phyloP scores from a whole-genome alignment of 225 moss, liverwort and hornwort species.

The Marchantia paleacea region DNA sequence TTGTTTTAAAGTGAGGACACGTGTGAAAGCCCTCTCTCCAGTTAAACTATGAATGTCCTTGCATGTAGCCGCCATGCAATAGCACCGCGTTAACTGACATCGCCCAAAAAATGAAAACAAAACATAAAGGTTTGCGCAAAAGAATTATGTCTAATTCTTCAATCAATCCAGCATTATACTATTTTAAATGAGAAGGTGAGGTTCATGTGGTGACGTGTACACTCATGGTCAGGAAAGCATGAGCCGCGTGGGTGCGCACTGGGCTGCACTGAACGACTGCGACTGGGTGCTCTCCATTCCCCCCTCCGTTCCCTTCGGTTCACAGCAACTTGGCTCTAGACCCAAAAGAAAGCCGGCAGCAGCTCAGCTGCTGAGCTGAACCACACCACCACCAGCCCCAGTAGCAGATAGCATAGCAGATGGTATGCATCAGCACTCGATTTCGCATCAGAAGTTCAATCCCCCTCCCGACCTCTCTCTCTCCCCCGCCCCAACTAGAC shows the following conservation, averaged over 20 bases:
- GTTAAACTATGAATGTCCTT: conserved; percentile 1
- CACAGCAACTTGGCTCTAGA: neutral
- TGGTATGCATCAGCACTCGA: neutral
- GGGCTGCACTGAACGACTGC: neutral
- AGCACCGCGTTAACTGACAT: conserved; percentile 11
- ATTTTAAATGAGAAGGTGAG: conserved; percentile 13
- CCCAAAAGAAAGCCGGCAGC: neutral
- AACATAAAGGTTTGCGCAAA: neutral
- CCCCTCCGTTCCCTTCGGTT: neutral
- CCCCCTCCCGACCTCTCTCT: neutral
- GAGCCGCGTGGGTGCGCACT: conserved; percentile 8
- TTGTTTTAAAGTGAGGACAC: conserved; percentile 1
- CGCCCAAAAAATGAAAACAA: neutral
- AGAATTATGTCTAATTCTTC: neutral
- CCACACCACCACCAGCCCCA: too few species aligned
- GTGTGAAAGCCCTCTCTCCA: neutral
- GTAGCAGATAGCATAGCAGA: too few species aligned
- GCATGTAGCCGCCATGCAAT: conserved; percentile 20
- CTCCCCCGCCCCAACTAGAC: neutral
- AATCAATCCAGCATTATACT: neutral
- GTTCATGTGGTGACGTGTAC: conserved; percentile 20
- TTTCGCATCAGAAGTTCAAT: neutral
- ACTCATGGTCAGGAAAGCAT: conserved; percentile 7
- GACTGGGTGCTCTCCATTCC: neutral
- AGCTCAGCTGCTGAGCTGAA: neutral